Evolutionary conservation across 2,329 filamentous ascomycete genomes (phyloP).

Genomic region (Bipolaris oryzae): DNA sequence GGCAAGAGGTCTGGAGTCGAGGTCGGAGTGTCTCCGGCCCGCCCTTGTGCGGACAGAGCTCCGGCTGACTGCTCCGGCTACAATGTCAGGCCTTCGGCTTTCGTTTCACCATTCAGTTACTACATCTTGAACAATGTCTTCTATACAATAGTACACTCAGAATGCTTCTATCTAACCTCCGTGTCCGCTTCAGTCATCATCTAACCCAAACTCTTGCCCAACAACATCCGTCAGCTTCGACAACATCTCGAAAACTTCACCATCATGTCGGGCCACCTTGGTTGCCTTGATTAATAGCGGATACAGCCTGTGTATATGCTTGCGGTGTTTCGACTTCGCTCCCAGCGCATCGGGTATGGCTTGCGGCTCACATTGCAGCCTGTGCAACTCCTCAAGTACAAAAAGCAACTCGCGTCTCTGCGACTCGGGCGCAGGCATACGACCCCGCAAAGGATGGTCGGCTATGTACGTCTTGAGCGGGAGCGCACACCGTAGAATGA

Average conservation of each 20-base stretch:
- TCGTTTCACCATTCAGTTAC: neutral
- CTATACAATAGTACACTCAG: neutral
- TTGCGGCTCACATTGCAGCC: slow-evolving; percentile 70
- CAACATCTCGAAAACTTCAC: slow-evolving; percentile 59
- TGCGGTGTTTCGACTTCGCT: slow-evolving; percentile 54
- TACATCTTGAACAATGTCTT: neutral
- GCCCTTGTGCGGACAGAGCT: slow-evolving; percentile 13
- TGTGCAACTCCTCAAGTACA: slow-evolving; percentile 69
- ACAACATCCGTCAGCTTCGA: slow-evolving; percentile 50
- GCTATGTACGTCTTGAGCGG: slow-evolving; percentile 84
- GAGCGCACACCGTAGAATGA: slow-evolving; percentile 81
- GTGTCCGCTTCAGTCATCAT: slow-evolving; percentile 23
- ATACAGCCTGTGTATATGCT: slow-evolving; percentile 81
- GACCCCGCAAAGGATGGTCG: slow-evolving; percentile 85
- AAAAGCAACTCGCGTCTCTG: slow-evolving; percentile 80
- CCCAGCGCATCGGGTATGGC: slow-evolving; percentile 64
- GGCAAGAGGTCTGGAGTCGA: slow-evolving; percentile 10
- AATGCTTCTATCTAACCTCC: neutral
- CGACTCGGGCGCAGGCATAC: slow-evolving; percentile 84
- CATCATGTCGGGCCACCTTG: slow-evolving; percentile 66
- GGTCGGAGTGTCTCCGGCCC: slow-evolving; percentile 14
- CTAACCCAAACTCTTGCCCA: slow-evolving; percentile 45
- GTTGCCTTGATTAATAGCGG: slow-evolving; percentile 73
- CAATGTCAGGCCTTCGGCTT: neutral
- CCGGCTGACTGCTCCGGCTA: neutral